Base-by-base conservation (phyloP, 306 rosid genomes). In the Cercis canadensis region DNA sequence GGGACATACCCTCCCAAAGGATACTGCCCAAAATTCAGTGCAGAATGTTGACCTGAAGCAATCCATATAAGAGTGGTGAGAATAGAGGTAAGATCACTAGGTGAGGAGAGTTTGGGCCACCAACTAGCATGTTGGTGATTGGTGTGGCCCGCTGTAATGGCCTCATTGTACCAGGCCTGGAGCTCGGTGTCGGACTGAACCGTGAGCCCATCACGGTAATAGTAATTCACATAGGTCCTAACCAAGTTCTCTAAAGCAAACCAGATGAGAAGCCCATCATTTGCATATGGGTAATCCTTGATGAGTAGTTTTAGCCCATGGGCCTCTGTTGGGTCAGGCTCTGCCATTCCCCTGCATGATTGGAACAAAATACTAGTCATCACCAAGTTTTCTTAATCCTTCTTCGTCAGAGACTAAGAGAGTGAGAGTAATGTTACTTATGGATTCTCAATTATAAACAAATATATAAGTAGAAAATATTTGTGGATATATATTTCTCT, bases 1-100 rank as follows among this genome's bases (percentile, higher is more conserved):
- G 91, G 91, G 13, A 86, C 86, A 51, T 83, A 86, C 6, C 91
- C 91, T 1, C 88, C 91, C 15, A 83, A 86, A 0, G 91, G 87
- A 70, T 86, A 86, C 74, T 86, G 88, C 43, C 85, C 88, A 49
- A 86, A 86, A 55, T 86, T 86, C 4, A 86, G 81, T 15, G 91
- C 91, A 1, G 91, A 86, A 69, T 86, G 91, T 62, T 86, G 88
- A 11, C 85, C 91, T 4, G 88, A 86, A 0, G 83, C 81, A n/a
- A 86, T 74, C 91, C 91, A 86, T 21, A 86, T 81, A 19, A 86
- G 65, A 9, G 91, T 86, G 31, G 85, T 83, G 64, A 86, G 85
- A 21, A 86, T 53, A 1, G 77, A 76, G 19, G 71, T 61, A 12
- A 86, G 80, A 75, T 81, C 83, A 17, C 69, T 81, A 16, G 74